phyloP scores from a whole-genome alignment of 192 early-diverging fungal genomes.

The Coemansia sp. region DNA sequence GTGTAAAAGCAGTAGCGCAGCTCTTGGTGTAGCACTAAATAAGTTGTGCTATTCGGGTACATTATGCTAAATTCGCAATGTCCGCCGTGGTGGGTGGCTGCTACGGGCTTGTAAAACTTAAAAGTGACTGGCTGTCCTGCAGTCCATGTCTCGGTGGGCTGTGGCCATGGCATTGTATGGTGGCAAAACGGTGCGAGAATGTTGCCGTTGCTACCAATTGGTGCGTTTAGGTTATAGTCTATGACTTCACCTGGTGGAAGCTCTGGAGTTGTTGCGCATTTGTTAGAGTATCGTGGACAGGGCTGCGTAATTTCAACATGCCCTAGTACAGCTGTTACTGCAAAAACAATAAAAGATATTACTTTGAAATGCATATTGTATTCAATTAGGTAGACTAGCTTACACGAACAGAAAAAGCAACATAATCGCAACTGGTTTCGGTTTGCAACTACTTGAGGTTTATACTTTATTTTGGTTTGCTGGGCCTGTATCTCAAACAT shows the following conservation, averaged over 20 bases:
- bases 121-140: slow-evolving; percentile 37
- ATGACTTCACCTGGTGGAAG: not conserved
- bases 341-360: not conserved
- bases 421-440: too few species aligned
- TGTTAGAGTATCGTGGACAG: slow-evolving; percentile 35
- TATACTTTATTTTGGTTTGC: too few species aligned
- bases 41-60: slow-evolving; percentile 37
- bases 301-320: slow-evolving; percentile 30
- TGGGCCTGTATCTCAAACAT: too few species aligned
- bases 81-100: slow-evolving; percentile 52
- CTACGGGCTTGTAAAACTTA: slow-evolving; percentile 30
- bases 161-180: slow-evolving; percentile 36
- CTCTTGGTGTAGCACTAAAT: slow-evolving; percentile 57
- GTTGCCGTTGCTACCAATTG: not conserved
- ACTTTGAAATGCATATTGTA: too few species aligned
- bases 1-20: slow-evolving; percentile 32
- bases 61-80: slow-evolving; percentile 60
- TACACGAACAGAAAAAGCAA: too few species aligned
- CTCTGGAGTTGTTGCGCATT: slow-evolving; percentile 26
- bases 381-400: too few species aligned
- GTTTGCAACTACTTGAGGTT: too few species aligned
- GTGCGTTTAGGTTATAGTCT: not conserved
- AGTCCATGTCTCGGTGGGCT: slow-evolving; percentile 38
- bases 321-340: not conserved
- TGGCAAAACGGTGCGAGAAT: slow-evolving; percentile 25